A percentile compares a stretch with the other conserved stretches of the same genome.
Evolutionary conservation across 768 basidiomycete genomes (phyloP).

Genomic region (Holtermanniella nyarrowii): DNA sequence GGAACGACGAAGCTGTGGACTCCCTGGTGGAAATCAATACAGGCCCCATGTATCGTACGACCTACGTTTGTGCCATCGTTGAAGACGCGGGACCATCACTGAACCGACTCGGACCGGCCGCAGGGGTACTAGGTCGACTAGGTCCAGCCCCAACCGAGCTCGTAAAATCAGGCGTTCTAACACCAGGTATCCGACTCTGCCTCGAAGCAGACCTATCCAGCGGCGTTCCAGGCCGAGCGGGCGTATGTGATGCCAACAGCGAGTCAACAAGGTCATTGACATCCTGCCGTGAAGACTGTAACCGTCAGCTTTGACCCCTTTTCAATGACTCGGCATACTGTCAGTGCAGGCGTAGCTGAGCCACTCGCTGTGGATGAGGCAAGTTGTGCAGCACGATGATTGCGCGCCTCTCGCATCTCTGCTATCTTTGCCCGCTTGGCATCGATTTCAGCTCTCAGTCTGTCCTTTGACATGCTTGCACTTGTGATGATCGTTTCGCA

Average conservation of each 20-base stretch:
- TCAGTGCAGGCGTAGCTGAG: conserved; percentile 21
- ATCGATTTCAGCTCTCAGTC: conserved; percentile 74
- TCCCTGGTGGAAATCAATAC: conserved; percentile 7
- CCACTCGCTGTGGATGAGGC: conserved; percentile 24
- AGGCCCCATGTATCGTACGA: background rate
- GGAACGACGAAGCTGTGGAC: conserved; percentile 7
- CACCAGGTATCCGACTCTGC: conserved; percentile 24
- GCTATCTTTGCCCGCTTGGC: conserved; percentile 80
- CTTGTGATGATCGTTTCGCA: no score
- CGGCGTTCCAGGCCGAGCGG: conserved; percentile 38
- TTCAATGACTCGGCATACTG: conserved; percentile 17
- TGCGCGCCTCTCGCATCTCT: conserved; percentile 67
- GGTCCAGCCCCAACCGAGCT: conserved; percentile 8
- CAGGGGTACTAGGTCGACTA: conserved; percentile 21
- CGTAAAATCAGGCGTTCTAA: conserved; percentile 5
- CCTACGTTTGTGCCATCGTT: conserved; percentile 17
- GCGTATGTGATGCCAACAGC: conserved; percentile 45
- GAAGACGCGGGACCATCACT: conserved; percentile 16
- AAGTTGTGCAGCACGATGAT: conserved; percentile 44
- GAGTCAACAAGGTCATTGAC: conserved; percentile 62
- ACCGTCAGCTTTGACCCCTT: conserved; percentile 3
- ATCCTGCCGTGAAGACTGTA: conserved; percentile 45
- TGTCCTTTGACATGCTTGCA: conserved; percentile 18
- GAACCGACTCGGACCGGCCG: conserved; percentile 16
- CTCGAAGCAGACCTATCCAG: conserved; percentile 8